phyloP scores from a whole-genome alignment of 306 rosid species.

The Lathyrus sativus region DNA sequence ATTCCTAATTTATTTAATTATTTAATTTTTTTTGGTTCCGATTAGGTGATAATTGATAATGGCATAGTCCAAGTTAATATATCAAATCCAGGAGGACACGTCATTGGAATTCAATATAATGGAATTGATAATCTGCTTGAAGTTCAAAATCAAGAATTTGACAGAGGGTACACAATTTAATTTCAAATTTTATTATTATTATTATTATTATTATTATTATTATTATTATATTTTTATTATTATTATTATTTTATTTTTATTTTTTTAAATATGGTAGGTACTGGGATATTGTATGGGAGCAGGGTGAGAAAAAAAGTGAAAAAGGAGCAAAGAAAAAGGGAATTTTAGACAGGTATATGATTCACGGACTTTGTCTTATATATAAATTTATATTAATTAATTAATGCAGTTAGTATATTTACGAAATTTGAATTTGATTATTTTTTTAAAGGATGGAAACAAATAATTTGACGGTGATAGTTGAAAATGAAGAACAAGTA shows the following conservation, averaged over 20 bases:
- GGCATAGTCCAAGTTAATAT: conserved; percentile 78
- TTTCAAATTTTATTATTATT: neutral
- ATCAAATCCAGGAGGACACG: conserved; percentile 78
- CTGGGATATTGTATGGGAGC: conserved; percentile 56
- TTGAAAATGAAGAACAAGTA: conserved; percentile 74
- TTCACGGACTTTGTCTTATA: conserved; percentile 15
- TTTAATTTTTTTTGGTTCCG: neutral
- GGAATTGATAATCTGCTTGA: conserved; percentile 89
- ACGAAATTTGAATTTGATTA: conserved; percentile 3
- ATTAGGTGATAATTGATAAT: conserved; percentile 82
- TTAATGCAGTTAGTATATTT: neutral
- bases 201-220: neutral
- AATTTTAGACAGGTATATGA: conserved; percentile 43
- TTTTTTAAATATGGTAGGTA: conserved; percentile 34
- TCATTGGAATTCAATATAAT: conserved; percentile 74
- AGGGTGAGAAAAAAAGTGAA: conserved; percentile 32
- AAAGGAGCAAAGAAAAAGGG: conserved; percentile 52
- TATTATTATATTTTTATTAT: neutral
- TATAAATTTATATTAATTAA: neutral
- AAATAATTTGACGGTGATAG: conserved; percentile 52
- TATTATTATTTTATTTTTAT: neutral
- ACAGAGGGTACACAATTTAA: conserved; percentile 45
- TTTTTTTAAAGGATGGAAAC: conserved; percentile 39
- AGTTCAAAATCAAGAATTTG: conserved; percentile 54
- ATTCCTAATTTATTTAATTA: neutral